phyloP scores from a whole-genome alignment of 1,284 basidiomycete genomes.

The Ganoderma sp. region DNA sequence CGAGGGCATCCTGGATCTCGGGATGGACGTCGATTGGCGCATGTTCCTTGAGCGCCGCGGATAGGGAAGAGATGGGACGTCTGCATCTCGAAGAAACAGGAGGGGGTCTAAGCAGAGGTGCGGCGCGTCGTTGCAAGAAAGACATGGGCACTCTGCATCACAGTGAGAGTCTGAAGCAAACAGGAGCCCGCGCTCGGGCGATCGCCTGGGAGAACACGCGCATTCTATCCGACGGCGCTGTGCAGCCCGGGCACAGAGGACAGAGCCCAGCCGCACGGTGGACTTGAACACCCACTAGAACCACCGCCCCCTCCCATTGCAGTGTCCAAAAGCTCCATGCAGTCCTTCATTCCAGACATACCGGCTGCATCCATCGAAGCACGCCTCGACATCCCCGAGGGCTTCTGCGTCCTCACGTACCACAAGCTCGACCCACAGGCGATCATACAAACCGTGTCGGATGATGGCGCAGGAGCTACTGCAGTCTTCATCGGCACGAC shows the following conservation, averaged over 20 bases:
- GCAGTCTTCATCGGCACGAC: conserved; percentile 80
- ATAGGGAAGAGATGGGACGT: conserved; percentile 24
- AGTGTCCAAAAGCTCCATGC: not conserved
- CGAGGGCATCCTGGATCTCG: conserved; percentile 81
- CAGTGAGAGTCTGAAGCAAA: not conserved
- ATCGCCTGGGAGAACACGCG: not conserved
- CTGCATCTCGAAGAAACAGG: conserved; percentile 21
- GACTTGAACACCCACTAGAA: no score
- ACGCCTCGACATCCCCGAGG: conserved; percentile 51
- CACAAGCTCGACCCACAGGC: conserved; percentile 57
- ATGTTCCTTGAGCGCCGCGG: conserved; percentile 26
- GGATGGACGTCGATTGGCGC: conserved; percentile 70
- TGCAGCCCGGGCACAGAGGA: no score
- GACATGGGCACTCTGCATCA: conserved; percentile 23
- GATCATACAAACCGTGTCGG: conserved; percentile 65
- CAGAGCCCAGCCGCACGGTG: no score
- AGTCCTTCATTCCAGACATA: conserved; percentile 11
- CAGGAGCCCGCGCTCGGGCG: not conserved
- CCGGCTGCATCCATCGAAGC: conserved; percentile 54
- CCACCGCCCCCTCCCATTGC: not conserved
- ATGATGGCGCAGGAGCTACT: conserved; percentile 72
- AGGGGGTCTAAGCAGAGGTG: conserved; percentile 21
- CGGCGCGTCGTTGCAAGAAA: conserved; percentile 28
- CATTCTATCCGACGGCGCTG: no score
- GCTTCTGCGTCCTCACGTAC: conserved; percentile 67